Base-by-base conservation (phyloP, 73 alveolate species). In the Effrenium voratum region DNA sequence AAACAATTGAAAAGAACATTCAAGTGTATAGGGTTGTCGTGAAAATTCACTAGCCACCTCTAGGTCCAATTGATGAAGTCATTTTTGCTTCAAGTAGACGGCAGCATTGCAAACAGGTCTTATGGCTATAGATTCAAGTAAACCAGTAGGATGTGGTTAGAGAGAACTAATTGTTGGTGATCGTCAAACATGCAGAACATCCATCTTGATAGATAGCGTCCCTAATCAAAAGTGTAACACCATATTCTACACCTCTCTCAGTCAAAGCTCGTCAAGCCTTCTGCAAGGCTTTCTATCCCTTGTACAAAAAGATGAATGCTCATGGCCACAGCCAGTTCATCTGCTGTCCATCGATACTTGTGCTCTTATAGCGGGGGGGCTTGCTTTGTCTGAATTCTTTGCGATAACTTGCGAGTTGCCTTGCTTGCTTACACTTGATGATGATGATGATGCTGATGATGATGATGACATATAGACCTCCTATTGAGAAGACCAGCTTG, bases 241-340 rank as follows among this genome's bases (percentile, higher is more conserved):
- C 28, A 60, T 60, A 60, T 60, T 60, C 73, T 60, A 60, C 73
- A 60, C 73, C 24, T 60, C 36, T 60, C 73, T 60, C 28, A 36
- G 73, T 60, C 73, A 60, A 60, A 60, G 73, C 73, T 60, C 73
- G 28, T 60, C 73, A 60, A 60, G 73, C 73, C 15, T 60, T 60
- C 73, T 60, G 28, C 73, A 60, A 60, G 73, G 15, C 73, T 60
- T 60, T 60, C 73, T 60, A 60, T 60, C 73, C 34, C 73, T 60
- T 60, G 38, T 60, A 60, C 73, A 60, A 60, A 60, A 60, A 60
- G 73, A 60, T 60, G 73, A 60, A 60, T 60, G 73, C 73, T 60
- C 73, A 60, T 60, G 73, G 73, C 73, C 36, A 60, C 73, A 60
- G 73, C 73, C 73, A 60, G 73, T 60, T 60, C 73, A 60, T 60